Base-by-base conservation (phyloP, 257 asterid genomes). In the Capsicum pubescens region DNA sequence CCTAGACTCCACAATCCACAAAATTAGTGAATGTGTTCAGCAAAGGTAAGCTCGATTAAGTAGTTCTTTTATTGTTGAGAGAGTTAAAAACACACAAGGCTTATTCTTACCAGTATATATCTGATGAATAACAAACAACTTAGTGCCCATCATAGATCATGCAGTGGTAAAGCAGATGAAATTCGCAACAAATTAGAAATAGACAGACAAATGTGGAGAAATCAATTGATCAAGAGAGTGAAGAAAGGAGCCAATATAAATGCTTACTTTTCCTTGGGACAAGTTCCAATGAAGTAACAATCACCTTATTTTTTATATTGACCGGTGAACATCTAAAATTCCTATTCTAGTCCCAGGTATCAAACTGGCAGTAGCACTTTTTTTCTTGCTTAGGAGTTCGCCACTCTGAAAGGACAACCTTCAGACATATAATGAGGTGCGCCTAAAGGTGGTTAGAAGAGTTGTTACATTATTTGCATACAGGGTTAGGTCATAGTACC, bases 401-500 rank as follows among this genome's bases (percentile, higher is more conserved):
- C 63, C 63, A 26, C 64, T 54, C 64, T 76, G 44, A 76, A 76
- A 8, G 46, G 26, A 54, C 63, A 15, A 7, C 60, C 60, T 74
- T 0, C 44, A 50, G 44, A 50, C 0, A 50, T 50, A 50, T 7
- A 74, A 74, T 19, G 13, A 12, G 80, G 80, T 21, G 61, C 42
- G 61, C 42, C 60, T 50, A 21, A 50, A 74, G 44, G 80, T 52
- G 46, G 63, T 26, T 54, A 76, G 63, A 52, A 52, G 59, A 52
- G 46, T 21, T 76, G 81, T 76, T 13, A 50, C 81, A 76, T 52
- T 50, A 26, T 74, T 74, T 74, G 61, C 81, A 74, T 74, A 74
- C 61, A 13, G 44, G 44, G 15, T n/a, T 76, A 76, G 63, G 81
- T 7, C 0, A 9, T 76, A 52, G 64, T 52, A 76, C 81, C 48